Evolutionary conservation across 768 basidiomycete genomes (phyloP).

Genomic region (Hericium alpestre): DNA sequence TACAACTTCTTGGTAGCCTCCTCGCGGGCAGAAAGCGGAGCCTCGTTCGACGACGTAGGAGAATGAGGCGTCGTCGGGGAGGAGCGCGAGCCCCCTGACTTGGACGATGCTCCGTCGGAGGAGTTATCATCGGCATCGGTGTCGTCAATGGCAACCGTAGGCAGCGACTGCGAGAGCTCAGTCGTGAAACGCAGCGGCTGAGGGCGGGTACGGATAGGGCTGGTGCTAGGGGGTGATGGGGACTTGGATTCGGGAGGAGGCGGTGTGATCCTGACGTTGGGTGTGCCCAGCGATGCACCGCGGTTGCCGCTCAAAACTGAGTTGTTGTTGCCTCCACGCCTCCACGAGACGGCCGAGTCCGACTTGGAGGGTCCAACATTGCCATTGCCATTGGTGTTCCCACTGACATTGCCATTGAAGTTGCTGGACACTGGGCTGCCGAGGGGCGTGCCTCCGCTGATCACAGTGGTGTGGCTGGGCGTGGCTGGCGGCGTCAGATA

Average conservation of each 20-base stretch:
- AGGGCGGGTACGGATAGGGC: conserved; percentile 51
- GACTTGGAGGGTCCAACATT: conserved; percentile 59
- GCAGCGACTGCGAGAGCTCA: conserved; percentile 15
- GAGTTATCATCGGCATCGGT: conserved; percentile 12
- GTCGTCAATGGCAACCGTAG: conserved; percentile 15
- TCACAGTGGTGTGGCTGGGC: conserved; percentile 53
- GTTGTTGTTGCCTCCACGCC: conserved; percentile 59
- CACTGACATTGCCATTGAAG: conserved; percentile 12
- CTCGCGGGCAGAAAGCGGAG: conserved; percentile 73
- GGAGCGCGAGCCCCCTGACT: conserved; percentile 41
- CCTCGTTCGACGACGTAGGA: conserved; percentile 40
- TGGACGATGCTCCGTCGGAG: conserved; percentile 36
- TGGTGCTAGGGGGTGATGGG: conserved; percentile 15
- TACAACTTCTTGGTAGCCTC: conserved; percentile 80
- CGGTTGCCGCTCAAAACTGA: conserved; percentile 62
- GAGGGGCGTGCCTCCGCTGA: conserved; percentile 65
- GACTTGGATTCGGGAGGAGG: conserved; percentile 54
- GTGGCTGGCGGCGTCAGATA: conserved; percentile 34
- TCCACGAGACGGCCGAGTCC: conserved; percentile 71
- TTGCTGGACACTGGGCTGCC: conserved; percentile 40
- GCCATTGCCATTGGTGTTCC: neutral
- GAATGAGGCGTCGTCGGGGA: conserved; percentile 73
- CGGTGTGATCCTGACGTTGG: conserved; percentile 64
- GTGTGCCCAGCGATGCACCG: conserved; percentile 38
- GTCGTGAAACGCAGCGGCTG: conserved; percentile 43